Base-by-base conservation (phyloP, 2,329 filamentous ascomycete genomes). In the Diaporthe vexans region DNA sequence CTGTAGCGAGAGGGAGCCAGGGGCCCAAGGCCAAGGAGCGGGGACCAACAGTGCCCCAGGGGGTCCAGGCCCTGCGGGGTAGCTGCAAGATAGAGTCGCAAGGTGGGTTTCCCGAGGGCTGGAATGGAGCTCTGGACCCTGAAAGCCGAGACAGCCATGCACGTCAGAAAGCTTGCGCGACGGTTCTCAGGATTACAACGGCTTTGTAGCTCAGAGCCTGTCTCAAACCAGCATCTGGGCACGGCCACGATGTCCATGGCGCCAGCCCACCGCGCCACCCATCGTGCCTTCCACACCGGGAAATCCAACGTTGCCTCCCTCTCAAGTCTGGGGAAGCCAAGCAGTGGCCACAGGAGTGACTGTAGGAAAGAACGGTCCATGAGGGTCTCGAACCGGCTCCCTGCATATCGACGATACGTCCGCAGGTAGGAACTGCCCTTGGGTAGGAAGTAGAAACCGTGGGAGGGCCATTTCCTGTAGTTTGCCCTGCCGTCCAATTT, bases 201-300 rank as follows among this genome's bases (percentile, higher is more conserved):
- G 58, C 35, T 61, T 43, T 1, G 33, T 63, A 63, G 59, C 40
- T 52, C 19, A n/a, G n/a, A 29, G 11, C 26, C 24, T 24, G 63
- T 67, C 63, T 67, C 63, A 52, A 19, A 37, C 2, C 46, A 13
- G 17, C 59, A 21, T 11, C 40, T 48, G 37, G 59, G 40, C 29
- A 21, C 46, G n/a, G 19, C 43, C 61, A 51, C 19, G 21, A 21
- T 21, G 59, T 19, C 9, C 46, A 48, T n/a, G 19, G 46, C 40
- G 40, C 40, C 40, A 43, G 21, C 48, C 48, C 48, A 51, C 48
- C 21, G 48, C 48, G 48, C 48, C 21, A 51, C 48, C 61, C 46
- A 72, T 72, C 70, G 40, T 51, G 51, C 46, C 57, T 72, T 63
- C 70, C 46, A 54, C 21, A 63, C 70, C 57, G 35, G 57, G 57